These are phyloP conservation scores for Chalciporus pseudorubinellus DNA, from an alignment of 768 basidiomycete genomes.

Conservation along the genomic window DNA sequence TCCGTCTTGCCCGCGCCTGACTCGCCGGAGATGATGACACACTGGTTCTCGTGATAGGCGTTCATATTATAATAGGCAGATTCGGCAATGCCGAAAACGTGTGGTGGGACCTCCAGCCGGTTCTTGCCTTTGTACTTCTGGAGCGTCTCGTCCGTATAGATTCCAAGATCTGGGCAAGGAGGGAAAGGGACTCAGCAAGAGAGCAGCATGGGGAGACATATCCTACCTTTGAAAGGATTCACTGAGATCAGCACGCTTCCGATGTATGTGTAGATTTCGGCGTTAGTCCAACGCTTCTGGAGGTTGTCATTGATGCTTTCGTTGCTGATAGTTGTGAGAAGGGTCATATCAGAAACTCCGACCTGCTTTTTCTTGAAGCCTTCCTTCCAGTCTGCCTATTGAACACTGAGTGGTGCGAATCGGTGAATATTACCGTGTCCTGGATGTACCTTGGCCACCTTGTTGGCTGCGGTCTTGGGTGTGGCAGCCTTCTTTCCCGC, in stretches of 20 bases:
- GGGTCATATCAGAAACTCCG: slow-evolving; percentile 98
- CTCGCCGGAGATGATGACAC: slow-evolving; percentile 99
- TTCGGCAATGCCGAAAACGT: slow-evolving; percentile 97
- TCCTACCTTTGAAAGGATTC: slow-evolving; percentile 88
- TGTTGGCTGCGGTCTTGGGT: slow-evolving; percentile 55
- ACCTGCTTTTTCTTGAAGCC: slow-evolving; percentile 99
- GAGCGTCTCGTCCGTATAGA: slow-evolving; percentile 90
- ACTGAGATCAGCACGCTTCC: slow-evolving; percentile 99
- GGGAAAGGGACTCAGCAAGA: slow-evolving; percentile 7
- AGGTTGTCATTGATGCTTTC: slow-evolving; percentile 98
- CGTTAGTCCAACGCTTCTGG: slow-evolving; percentile 92
- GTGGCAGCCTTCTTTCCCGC: slow-evolving; percentile 79
- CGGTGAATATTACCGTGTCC: not conserved
- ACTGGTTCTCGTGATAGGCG: slow-evolving; percentile 98
- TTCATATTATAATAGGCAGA: slow-evolving; percentile 99
- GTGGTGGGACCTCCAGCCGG: slow-evolving; percentile 94
- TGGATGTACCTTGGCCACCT: slow-evolving; percentile 70
- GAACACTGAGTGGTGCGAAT: slow-evolving; percentile 6
- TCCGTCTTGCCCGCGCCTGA: slow-evolving; percentile 99
- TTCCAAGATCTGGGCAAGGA: slow-evolving; percentile 77
- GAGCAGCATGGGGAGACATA: slow-evolving; percentile 9
- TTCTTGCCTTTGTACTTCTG: slow-evolving; percentile 93
- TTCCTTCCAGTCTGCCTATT: slow-evolving; percentile 98
- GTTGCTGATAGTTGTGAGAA: slow-evolving; percentile 94
- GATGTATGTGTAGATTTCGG: slow-evolving; percentile 98